A percentile compares a stretch with the other conserved stretches of the same genome.
Evolutionary conservation across 2,329 filamentous ascomycete species (phyloP).

Genomic region (Zasmidium citrigriseum): DNA sequence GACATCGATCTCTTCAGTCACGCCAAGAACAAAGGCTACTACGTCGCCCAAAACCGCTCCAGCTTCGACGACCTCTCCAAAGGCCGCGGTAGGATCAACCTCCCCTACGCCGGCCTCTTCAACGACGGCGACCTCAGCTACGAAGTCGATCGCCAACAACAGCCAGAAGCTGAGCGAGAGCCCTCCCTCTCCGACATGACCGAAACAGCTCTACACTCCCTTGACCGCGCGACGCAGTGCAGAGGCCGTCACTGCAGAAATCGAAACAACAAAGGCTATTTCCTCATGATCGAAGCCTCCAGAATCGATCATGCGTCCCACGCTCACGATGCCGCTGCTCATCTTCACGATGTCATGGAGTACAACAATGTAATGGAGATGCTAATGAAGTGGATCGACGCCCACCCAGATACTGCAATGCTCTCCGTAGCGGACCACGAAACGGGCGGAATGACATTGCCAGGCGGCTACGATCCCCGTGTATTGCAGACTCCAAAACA

Average conservation of each 20-base stretch:
- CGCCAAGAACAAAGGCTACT: constrained; percentile 38
- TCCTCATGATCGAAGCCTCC: constrained; percentile 44
- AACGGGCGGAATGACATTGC: constrained; percentile 42
- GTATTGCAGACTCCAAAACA: constrained; percentile 34
- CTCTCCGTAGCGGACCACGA: constrained; percentile 46
- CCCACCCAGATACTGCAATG: constrained; percentile 41
- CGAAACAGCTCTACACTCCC: constrained; percentile 40
- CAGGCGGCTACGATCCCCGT: constrained; percentile 40
- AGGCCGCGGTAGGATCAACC: constrained; percentile 8
- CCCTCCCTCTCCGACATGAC: constrained; percentile 44
- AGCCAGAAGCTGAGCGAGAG: constrained; percentile 33
- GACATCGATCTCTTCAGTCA: constrained; percentile 40
- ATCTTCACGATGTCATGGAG: constrained; percentile 42
- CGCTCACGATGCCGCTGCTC: constrained; percentile 30
- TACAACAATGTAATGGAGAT: constrained; percentile 43
- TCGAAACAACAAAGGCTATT: constrained; percentile 38
- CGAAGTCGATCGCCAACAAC: constrained; percentile 39
- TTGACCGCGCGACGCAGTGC: constrained; percentile 37
- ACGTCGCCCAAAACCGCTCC: constrained; percentile 39
- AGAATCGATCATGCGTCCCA: constrained; percentile 40
- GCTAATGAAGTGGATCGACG: constrained; percentile 44
- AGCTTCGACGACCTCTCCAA: constrained; percentile 37
- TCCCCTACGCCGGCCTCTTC: constrained; percentile 45
- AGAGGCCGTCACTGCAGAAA: constrained; percentile 7
- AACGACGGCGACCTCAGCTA: constrained; percentile 41